A percentile compares a stretch with the other conserved stretches of the same genome.
These are phyloP conservation scores for Albugo candida DNA, from an alignment of 352 stramenopile genomes.

Conservation along the genomic window DNA sequence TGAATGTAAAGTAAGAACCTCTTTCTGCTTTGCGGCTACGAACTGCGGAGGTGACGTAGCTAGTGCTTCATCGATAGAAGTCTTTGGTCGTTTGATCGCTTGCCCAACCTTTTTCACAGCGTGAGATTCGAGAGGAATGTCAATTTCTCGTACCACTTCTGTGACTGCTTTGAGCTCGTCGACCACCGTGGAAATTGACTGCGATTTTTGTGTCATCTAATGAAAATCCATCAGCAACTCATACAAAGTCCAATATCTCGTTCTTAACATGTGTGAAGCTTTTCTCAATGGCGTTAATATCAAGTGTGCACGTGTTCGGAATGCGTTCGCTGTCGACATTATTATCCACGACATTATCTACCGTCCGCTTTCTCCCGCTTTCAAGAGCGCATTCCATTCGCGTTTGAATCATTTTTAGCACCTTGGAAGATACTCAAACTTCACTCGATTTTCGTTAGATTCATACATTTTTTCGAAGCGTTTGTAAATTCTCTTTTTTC, in stretches of 20 bases:
- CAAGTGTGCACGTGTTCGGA: too few species aligned
- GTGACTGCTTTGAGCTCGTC: background rate
- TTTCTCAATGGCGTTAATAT: too few species aligned
- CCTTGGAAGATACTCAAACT: background rate
- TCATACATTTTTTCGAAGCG: slow-evolving; percentile 31
- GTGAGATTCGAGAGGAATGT: background rate
- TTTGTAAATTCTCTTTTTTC: slow-evolving; percentile 28
- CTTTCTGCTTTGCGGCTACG: background rate
- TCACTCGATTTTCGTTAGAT: background rate
- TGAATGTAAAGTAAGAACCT: too few species aligned
- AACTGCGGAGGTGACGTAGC: slow-evolving; percentile 10
- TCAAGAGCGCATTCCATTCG: too few species aligned
- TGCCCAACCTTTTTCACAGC: slow-evolving; percentile 23
- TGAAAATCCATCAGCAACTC: too few species aligned
- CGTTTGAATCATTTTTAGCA: slow-evolving; percentile 12
- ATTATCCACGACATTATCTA: too few species aligned
- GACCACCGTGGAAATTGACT: background rate
- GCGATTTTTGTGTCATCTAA: background rate
- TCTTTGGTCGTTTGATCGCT: slow-evolving; percentile 62
- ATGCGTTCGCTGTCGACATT: too few species aligned
- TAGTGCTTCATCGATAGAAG: slow-evolving; percentile 44
- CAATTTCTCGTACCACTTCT: too few species aligned
- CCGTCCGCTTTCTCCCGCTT: too few species aligned
- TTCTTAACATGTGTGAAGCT: too few species aligned
- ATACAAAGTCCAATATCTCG: too few species aligned